Evolutionary conservation across 2,329 filamentous ascomycete species (phyloP).

Genomic region (Claviceps fusiformis): DNA sequence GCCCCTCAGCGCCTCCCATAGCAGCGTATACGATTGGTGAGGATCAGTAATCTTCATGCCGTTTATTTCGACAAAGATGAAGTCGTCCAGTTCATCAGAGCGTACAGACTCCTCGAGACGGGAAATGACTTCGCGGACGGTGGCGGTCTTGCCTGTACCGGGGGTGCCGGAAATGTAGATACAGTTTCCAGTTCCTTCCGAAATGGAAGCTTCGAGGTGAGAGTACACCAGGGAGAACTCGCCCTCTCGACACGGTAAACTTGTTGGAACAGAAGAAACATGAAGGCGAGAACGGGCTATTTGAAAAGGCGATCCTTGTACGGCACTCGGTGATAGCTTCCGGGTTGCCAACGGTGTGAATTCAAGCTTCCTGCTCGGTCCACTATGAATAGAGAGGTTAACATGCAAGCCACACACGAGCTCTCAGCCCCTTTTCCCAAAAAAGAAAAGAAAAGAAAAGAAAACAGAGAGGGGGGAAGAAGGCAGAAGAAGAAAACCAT

Average conservation of each 20-base stretch:
- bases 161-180: constrained; percentile 99
- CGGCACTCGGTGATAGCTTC: constrained; percentile 59
- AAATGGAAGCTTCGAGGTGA: constrained; percentile 86
- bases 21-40: constrained; percentile 84
- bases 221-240: constrained; percentile 90
- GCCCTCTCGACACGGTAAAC: constrained; percentile 78
- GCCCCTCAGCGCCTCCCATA: constrained; percentile 93
- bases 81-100: constrained; percentile 88
- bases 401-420: constrained; percentile 9
- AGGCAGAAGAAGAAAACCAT: neutral
- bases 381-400: constrained; percentile 37
- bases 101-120: constrained; percentile 78
- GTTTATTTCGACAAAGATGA: constrained; percentile 98
- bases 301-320: constrained; percentile 78
- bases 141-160: constrained; percentile 94
- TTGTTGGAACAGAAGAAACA: constrained; percentile 81
- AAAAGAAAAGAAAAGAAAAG: too few relatives aligned
- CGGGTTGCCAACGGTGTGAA: constrained; percentile 93
- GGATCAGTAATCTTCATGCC: constrained; percentile 99
- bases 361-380: constrained; percentile 58
- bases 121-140: constrained; percentile 85
- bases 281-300: constrained; percentile 79
- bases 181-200: constrained; percentile 83
- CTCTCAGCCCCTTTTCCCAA: neutral
- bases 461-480: too few relatives aligned